Evolutionary conservation across 257 asterid genomes (phyloP), one percentile per base, ranked within the genome.

Genomic region (Linaria vulgaris): DNA sequence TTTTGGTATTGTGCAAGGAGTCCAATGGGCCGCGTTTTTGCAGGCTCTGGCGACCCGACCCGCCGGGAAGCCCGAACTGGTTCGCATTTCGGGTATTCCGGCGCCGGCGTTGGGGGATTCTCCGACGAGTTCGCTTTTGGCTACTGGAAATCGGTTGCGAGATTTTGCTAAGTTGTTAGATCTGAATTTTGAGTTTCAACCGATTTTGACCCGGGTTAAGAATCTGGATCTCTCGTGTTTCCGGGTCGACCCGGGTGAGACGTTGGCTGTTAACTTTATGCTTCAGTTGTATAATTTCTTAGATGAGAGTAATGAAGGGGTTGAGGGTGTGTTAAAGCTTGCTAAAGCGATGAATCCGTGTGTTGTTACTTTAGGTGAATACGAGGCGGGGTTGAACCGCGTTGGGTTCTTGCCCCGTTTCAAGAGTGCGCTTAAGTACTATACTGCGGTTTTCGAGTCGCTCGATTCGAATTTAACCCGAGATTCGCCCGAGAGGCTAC

Each of bases 1-100:
- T 82, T 94, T 94, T 27, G 99, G 99, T 10, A 87, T 94, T 41
- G 91, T 84, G 21, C 97, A 90, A 51, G 99, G 99, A 7, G 80
- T 94, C 64, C 99, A 94, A 53, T 94, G 99, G 99, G 97, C 99
- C 1, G 97, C 97, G 6, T 84, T 94, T 10, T 78, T 94, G 69
- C 99, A 94, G 56, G 99, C 96, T n/a, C 50, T 94, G 17, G 97
- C 97, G 0, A 87, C 95, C 64, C 84, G 99, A 38, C 85, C 96
- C 21, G 52, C 86, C 19, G 97, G 99, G 6, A 94, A 90, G 71
- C 99, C 99, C 21, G 80, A 74, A 0, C 27, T 72, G 48, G 56
- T 94, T 49, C 84, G 97, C 31, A 82, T 94, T 15, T 85, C 99
- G 1, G 99, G 99, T 23, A 85, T 94, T 47, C 99, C 99, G 10